phyloP scores from a whole-genome alignment of 2,329 filamentous ascomycete genomes.

The Trichoderma gracile region DNA sequence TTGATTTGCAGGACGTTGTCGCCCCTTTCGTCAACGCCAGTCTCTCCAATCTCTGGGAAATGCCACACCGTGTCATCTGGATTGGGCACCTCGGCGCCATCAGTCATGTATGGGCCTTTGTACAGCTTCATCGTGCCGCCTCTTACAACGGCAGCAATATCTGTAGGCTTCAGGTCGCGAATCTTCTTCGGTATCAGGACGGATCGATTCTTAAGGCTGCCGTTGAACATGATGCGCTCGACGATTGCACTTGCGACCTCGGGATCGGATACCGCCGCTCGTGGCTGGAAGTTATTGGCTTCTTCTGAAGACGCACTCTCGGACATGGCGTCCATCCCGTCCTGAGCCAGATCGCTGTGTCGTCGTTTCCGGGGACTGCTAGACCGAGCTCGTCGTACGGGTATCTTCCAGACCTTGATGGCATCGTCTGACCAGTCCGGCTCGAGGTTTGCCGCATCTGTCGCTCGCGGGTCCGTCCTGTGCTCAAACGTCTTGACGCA shows the following conservation, averaged over 20 bases:
- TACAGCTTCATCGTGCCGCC: constrained; percentile 70
- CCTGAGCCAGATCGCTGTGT: constrained; percentile 26
- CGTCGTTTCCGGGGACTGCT: constrained; percentile 42
- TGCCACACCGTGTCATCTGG: constrained; percentile 35
- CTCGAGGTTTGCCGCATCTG: constrained; percentile 34
- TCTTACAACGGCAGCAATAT: constrained; percentile 58
- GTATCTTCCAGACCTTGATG: constrained; percentile 83
- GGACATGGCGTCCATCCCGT: not conserved
- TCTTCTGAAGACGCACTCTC: not conserved
- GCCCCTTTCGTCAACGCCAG: constrained; percentile 20
- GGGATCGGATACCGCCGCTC: constrained; percentile 35
- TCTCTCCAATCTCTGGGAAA: constrained; percentile 30
- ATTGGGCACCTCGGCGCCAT: constrained; percentile 29
- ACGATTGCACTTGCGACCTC: constrained; percentile 37
- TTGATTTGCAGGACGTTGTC: constrained; percentile 32
- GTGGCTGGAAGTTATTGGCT: constrained; percentile 1
- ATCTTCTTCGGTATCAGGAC: constrained; percentile 34
- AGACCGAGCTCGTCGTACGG: constrained; percentile 42
- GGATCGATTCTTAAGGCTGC: constrained; percentile 32
- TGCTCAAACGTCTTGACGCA: constrained; percentile 73
- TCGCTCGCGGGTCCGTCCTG: constrained; percentile 44
- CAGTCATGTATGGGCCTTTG: constrained; percentile 54
- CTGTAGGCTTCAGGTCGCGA: constrained; percentile 35
- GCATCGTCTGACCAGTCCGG: constrained; percentile 76
- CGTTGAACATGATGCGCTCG: constrained; percentile 42